Evolutionary conservation across 108 stramenopile genomes (phyloP), one percentile per base, ranked within the genome.

Genomic region (Conticribra weissflogii): DNA sequence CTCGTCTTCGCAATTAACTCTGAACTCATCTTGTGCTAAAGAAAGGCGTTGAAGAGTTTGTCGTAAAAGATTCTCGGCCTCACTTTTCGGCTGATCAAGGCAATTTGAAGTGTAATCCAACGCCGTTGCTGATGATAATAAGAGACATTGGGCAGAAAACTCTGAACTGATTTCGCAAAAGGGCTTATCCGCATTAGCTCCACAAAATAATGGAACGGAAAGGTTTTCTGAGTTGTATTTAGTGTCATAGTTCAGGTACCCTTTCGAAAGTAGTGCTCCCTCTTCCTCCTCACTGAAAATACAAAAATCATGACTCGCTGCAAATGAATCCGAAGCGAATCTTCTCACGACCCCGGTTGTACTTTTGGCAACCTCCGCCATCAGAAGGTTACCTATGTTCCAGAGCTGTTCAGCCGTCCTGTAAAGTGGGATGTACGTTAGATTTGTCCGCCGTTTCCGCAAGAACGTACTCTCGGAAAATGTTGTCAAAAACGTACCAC

Each of bases 211-310:
- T 8, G 79, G 74, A 5, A 67, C 34, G 14, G 45, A 2, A 31
- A 61, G 31, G 18, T 74, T 74, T 31, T 54, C 63, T 0, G 66
- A 33, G 17, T 72, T 59, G 28, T 71, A 76, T 53, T 68, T 57
- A 5, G 63, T 21, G 51, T 83, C 83, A 51, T 49, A 58, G 44
- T 83, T 79, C 12, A 81, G 51, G 50, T 30, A 77, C 12, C 63
- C 74, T 48, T 71, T 77, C n/a, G 63, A 61, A 15, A 81, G 70
- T 16, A 47, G 31, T 30, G 24, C 32, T 25, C 79, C 83, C 30
- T 72, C 75, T 63, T 81, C 83, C 56, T 83, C 83, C 25, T 83
- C 74, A 23, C 77, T 76, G 55, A 81, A 36, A 54, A 83, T 66
- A 24, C 58, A 53, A 34, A 81, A 81, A 54, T 83, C 83, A 60